Evolutionary conservation across 805 yeast genomes (phyloP), one percentile per base, ranked within the genome.

Genomic region (Lachancea waltii): DNA sequence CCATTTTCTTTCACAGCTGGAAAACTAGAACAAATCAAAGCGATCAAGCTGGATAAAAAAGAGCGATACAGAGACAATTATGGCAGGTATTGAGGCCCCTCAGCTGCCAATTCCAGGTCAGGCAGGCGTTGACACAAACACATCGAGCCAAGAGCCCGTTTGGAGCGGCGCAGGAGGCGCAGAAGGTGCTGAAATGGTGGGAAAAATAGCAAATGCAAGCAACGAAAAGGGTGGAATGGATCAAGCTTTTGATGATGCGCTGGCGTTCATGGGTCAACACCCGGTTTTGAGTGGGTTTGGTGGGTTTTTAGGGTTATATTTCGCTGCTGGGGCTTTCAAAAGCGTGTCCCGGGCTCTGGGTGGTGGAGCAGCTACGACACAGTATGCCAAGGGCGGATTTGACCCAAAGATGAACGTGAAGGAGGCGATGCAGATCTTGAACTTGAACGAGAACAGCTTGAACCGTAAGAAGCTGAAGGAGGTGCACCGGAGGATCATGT

Each of bases 361-460:
- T n/a, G 82, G 85, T 27, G 82, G 82, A 8, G 74, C 77, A 47
- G 77, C 81, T 15, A 46, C 48, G 5, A 40, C 46, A 25, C 60
- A 62, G 14, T 90, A 79, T 54, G 66, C 70, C 56, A 85, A 79
- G 58, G 98, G 97, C 41, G 85, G 95, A 1, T 90, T 90, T 63
- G 96, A 89, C 25, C 60, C 75, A n/a, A 92, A 90, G 61, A 86
- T 90, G 95, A 72, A 74, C 42, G 80, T 89, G 31, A 80, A 75
- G 50, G 98, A 90, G 58, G 97, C 97, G 3, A 69, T 87, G 44
- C 87, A 77, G 56, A 84, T 90, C 21, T 72, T 90, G 50, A 83
- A 81, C 53, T 67, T 87, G 51, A 79, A 74, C 47, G 92, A 83
- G 58, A 67, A 76, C 25, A 77, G 72, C 16, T 63, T 79, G 53